Percentiles rank a stretch among this genome's conserved stretches.
phyloP scores from a whole-genome alignment of 2,329 filamentous ascomycete genomes.

The Ophiobolus disseminans region DNA sequence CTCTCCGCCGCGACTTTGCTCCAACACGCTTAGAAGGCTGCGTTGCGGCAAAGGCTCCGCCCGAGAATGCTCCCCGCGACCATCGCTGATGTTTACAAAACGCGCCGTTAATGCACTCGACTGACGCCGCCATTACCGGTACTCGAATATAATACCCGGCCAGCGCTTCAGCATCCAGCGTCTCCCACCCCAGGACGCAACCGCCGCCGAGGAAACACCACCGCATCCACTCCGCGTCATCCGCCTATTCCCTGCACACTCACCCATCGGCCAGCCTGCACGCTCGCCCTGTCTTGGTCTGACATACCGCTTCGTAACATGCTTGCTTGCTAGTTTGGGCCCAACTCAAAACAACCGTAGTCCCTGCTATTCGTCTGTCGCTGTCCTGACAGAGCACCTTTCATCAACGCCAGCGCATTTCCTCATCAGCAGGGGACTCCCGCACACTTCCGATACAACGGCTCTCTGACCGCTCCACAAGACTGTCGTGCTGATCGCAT shows the following conservation, averaged over 20 bases:
- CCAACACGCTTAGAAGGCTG: slow-evolving; percentile 20
- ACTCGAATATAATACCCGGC: slow-evolving; percentile 13
- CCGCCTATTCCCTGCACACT: slow-evolving; percentile 31
- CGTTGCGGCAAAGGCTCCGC: slow-evolving; percentile 17
- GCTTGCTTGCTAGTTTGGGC: slow-evolving; percentile 25
- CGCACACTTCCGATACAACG: slow-evolving; percentile 40
- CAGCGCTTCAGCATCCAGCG: slow-evolving; percentile 13
- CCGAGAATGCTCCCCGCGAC: slow-evolving; percentile 12
- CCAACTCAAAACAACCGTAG: slow-evolving; percentile 37
- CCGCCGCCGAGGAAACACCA: slow-evolving; percentile 22
- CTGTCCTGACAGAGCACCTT: slow-evolving; percentile 30
- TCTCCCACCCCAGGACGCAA: neutral
- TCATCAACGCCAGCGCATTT: slow-evolving; percentile 36
- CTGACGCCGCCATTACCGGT: slow-evolving; percentile 4
- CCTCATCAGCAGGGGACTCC: slow-evolving; percentile 37
- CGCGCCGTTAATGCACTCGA: slow-evolving; percentile 5
- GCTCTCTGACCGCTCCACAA: slow-evolving; percentile 38
- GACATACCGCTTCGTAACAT: slow-evolving; percentile 20
- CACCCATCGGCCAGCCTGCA: slow-evolving; percentile 3
- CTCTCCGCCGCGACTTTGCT: slow-evolving; percentile 18
- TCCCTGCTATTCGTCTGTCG: slow-evolving; percentile 33
- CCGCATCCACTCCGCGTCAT: slow-evolving; percentile 35
- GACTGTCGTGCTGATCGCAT: slow-evolving; percentile 33
- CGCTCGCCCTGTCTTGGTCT: slow-evolving; percentile 12
- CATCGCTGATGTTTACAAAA: neutral